phyloP scores from a whole-genome alignment of 1,139 yeast species.

The Pichia sp. region DNA sequence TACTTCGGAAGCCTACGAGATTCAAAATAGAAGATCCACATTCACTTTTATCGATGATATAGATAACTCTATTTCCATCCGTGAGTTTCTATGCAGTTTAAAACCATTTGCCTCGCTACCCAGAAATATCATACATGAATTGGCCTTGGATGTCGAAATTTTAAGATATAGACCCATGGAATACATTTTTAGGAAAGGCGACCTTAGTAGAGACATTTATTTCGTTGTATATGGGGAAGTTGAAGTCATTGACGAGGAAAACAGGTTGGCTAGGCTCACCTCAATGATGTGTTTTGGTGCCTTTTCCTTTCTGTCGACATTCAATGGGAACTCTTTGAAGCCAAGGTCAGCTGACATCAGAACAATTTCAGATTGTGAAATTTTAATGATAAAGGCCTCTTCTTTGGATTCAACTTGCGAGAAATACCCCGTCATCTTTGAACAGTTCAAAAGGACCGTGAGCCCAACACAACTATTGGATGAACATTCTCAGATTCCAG shows the following conservation, averaged over 20 bases:
- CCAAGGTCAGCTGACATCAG: constrained; percentile 59
- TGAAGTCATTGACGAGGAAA: constrained; percentile 52
- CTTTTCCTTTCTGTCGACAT: constrained; percentile 58
- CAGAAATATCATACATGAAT: constrained; percentile 51
- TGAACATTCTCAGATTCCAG: neutral
- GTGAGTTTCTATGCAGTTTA: constrained; percentile 52
- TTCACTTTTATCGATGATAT: constrained; percentile 33
- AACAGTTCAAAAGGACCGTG: constrained; percentile 59
- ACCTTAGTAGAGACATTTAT: constrained; percentile 57
- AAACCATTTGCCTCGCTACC: constrained; percentile 59
- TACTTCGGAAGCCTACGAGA: neutral
- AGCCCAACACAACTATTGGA: constrained; percentile 31
- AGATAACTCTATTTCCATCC: constrained; percentile 48
- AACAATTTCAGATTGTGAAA: constrained; percentile 54
- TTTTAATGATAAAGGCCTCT: constrained; percentile 54
- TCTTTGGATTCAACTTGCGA: constrained; percentile 49
- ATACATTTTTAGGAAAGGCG: constrained; percentile 56
- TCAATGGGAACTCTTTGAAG: constrained; percentile 31
- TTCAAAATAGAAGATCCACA: neutral
- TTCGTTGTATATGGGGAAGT: constrained; percentile 67
- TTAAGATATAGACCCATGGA: constrained; percentile 51
- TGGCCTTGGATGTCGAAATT: constrained; percentile 62
- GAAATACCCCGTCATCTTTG: constrained; percentile 53
- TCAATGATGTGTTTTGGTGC: constrained; percentile 73
- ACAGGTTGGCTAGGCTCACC: constrained; percentile 52